Percentiles rank a stretch among this genome's conserved stretches.
These are phyloP conservation scores for Cicer pinnatifidum DNA, from an alignment of 306 rosid species.

Conservation along the genomic window DNA sequence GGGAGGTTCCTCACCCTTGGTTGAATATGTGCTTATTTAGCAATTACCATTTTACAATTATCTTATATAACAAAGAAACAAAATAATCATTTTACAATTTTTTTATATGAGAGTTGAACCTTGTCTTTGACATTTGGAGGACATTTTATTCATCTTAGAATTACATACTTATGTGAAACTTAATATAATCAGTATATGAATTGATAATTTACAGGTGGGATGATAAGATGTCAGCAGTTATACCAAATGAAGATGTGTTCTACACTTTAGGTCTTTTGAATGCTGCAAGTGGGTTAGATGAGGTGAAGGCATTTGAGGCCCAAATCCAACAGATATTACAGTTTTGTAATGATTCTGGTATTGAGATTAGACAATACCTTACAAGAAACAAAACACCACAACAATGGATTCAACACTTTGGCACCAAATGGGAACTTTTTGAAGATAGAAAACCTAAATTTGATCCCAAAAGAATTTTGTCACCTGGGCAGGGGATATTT, in stretches of 20 bases:
- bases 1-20: constrained; percentile 81
- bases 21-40: constrained; percentile 46
- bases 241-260: constrained; percentile 67
- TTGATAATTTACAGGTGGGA: constrained; percentile 60
- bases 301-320: constrained; percentile 42
- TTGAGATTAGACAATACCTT: constrained; percentile 56
- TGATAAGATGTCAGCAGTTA: constrained; percentile 56
- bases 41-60: not conserved
- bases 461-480: constrained; percentile 67
- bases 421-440: constrained; percentile 60
- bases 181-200: not conserved
- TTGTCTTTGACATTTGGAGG: too few species aligned
- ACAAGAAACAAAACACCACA: constrained; percentile 45
- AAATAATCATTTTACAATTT: too few species aligned
- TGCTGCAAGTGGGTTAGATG: constrained; percentile 39
- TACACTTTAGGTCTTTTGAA: constrained; percentile 54
- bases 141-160: too few species aligned
- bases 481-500: constrained; percentile 80
- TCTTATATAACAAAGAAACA: not conserved
- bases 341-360: constrained; percentile 51
- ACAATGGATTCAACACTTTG: constrained; percentile 68
- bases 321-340: constrained; percentile 52
- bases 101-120: too few species aligned
- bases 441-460: constrained; percentile 49
- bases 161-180: not conserved